Conservation (phyloP, 805 yeast species). For the Maudiozyma barnettii region DNA sequence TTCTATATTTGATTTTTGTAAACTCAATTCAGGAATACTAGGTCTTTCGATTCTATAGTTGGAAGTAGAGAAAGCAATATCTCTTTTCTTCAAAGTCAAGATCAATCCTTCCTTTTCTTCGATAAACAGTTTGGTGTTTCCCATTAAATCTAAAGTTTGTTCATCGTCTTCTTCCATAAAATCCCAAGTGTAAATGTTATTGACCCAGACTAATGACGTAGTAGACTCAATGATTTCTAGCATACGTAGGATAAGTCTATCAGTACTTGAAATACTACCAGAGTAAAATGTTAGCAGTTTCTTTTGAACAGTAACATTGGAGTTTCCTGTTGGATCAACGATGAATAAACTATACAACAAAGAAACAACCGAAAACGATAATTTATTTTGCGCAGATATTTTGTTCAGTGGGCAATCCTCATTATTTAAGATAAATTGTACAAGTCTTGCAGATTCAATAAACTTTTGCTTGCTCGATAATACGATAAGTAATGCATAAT, state of each 20-base stretch:
- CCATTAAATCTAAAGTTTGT: conserved; percentile 37
- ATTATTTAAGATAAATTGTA: conserved; percentile 58
- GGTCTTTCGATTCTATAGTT: conserved; percentile 27
- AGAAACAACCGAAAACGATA: conserved; percentile 37
- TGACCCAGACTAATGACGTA: conserved; percentile 54
- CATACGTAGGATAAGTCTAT: conserved; percentile 48
- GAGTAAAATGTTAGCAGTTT: conserved; percentile 43
- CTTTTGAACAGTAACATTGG: conserved; percentile 40
- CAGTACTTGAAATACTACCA: conserved; percentile 58
- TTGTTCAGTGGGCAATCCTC: conserved; percentile 31
- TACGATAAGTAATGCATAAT: conserved; percentile 36
- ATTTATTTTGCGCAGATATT: conserved; percentile 15
- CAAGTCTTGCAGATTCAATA: conserved; percentile 39
- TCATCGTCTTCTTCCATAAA: conserved; percentile 33
- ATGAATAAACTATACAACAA: conserved; percentile 42
- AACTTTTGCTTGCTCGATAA: conserved; percentile 29
- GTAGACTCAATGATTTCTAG: conserved; percentile 49
- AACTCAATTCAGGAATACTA: conserved; percentile 17
- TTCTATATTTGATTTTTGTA: neutral
- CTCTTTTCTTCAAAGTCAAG: conserved; percentile 41
- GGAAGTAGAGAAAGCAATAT: conserved; percentile 40
- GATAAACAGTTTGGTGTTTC: conserved; percentile 38
- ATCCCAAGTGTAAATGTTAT: conserved; percentile 56
- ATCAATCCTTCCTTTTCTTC: conserved; percentile 39
- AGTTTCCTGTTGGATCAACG: conserved; percentile 36